These are phyloP conservation scores for Straminergon stramineum DNA, from an alignment of 225 moss, liverwort and hornwort species.

Conservation along the genomic window DNA sequence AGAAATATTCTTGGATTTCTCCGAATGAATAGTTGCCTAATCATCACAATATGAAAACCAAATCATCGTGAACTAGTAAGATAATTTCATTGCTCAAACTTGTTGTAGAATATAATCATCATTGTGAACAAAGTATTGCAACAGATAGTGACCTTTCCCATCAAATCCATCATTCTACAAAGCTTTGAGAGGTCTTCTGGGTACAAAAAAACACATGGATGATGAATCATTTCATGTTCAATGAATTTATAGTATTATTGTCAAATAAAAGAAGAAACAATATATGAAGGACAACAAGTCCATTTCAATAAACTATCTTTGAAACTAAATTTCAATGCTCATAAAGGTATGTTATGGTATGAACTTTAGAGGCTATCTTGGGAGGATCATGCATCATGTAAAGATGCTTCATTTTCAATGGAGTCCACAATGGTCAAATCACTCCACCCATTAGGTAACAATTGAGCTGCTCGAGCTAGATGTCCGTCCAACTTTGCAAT, in stretches of 20 bases:
- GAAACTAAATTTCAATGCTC: neutral
- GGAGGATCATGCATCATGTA: neutral
- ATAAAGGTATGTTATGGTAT: neutral
- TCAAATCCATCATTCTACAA: neutral
- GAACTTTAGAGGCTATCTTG: neutral
- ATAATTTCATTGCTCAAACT: neutral
- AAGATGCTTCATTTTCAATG: neutral
- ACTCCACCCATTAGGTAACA: neutral
- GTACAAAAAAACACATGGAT: neutral
- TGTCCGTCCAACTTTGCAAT: neutral
- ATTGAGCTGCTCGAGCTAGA: fast-evolving
- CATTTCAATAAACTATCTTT: neutral
- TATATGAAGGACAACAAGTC: too few relatives aligned
- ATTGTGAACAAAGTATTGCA: neutral
- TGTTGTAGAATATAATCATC: neutral
- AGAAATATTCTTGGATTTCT: too few relatives aligned
- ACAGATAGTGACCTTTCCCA: neutral
- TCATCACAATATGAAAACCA: too few relatives aligned
- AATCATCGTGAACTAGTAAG: too few relatives aligned
- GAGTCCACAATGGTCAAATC: neutral
- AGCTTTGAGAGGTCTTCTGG: neutral
- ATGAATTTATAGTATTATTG: neutral
- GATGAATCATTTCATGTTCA: neutral
- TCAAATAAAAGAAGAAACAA: neutral
- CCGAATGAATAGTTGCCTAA: too few relatives aligned